phyloP scores from a whole-genome alignment of 2,329 filamentous ascomycete genomes.

The Penicillium brasilianum region DNA sequence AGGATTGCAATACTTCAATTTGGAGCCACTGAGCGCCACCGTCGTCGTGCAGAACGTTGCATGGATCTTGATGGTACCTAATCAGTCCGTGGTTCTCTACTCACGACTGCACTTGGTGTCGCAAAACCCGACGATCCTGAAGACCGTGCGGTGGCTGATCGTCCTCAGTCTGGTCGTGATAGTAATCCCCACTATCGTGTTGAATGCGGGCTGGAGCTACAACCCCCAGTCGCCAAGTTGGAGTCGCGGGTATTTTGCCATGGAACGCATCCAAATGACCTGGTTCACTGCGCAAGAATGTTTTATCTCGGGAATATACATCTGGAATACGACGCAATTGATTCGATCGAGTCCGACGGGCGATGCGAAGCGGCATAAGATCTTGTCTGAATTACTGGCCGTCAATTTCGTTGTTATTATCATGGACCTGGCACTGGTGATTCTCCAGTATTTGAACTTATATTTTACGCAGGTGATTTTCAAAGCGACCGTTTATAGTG shows the following conservation, averaged over 20 bases:
- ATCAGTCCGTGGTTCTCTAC: neutral
- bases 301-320: neutral
- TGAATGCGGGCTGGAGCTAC: neutral
- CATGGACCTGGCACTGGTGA: neutral
- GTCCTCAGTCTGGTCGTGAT: neutral
- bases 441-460: slow-evolving; percentile 5
- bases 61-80: neutral
- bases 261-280: neutral
- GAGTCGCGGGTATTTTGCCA: neutral
- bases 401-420: neutral
- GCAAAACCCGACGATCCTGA: neutral
- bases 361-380: neutral
- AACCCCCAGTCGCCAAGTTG: neutral
- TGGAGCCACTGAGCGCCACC: neutral
- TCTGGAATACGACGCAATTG: neutral
- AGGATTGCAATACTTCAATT: neutral
- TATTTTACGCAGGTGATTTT: slow-evolving; percentile 12
- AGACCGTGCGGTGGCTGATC: neutral
- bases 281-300: neutral
- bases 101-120: neutral
- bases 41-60: neutral
- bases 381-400: neutral
- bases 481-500: slow-evolving; percentile 12
- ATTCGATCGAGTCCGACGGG: neutral
- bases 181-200: neutral